These are phyloP conservation scores for Xylaria venustula DNA, from an alignment of 495 filamentous ascomycete genomes.

Conservation along the genomic window DNA sequence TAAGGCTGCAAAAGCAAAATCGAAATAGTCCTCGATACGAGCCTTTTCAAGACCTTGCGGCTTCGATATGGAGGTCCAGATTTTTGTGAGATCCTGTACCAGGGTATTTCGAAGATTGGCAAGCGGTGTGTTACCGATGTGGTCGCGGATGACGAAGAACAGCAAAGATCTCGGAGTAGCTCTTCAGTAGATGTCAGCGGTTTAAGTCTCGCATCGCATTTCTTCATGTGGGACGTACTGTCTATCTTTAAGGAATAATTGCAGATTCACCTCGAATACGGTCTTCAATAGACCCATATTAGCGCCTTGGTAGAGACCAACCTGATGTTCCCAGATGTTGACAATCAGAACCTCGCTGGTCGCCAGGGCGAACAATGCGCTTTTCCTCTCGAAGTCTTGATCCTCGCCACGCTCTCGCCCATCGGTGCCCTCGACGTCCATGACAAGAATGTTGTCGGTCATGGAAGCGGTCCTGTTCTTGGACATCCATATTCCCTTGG, in stretches of 20 bases:
- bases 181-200: constrained; percentile 47
- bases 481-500: constrained; percentile 99
- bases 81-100: constrained; percentile 81
- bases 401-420: constrained; percentile 95
- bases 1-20: constrained; percentile 93
- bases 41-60: constrained; percentile 84
- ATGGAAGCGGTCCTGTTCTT: constrained; percentile 81
- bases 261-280: constrained; percentile 97
- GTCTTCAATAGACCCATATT: constrained; percentile 99
- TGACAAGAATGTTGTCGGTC: constrained; percentile 97
- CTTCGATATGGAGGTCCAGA: constrained; percentile 91
- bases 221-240: constrained; percentile 56
- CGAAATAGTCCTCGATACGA: constrained; percentile 92
- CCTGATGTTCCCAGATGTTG: constrained; percentile 99
- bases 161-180: constrained; percentile 87
- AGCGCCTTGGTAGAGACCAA: constrained; percentile 94
- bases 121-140: constrained; percentile 86
- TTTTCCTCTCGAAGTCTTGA: constrained; percentile 98
- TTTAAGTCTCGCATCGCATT: background rate
- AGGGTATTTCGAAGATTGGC: constrained; percentile 85
- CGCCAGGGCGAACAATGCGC: constrained; percentile 91
- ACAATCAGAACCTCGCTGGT: constrained; percentile 98
- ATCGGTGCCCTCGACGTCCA: constrained; percentile 99
- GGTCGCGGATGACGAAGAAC: constrained; percentile 98
- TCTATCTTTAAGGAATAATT: constrained; percentile 90